These are phyloP conservation scores for Vigna angularis DNA, from an alignment of 306 rosid genomes.

Conservation along the genomic window DNA sequence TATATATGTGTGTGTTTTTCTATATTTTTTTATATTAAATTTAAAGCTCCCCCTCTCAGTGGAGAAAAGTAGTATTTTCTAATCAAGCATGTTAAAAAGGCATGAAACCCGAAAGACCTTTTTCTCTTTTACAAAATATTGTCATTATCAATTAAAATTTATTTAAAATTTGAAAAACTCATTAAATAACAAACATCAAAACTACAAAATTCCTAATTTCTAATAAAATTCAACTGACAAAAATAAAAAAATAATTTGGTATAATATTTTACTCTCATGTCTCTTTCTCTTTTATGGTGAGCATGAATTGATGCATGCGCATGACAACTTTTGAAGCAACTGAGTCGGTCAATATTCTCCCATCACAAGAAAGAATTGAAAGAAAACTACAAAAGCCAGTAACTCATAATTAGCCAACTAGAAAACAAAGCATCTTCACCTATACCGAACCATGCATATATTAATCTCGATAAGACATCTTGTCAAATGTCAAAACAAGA, in stretches of 20 bases:
- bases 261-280: not conserved
- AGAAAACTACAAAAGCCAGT: not conserved
- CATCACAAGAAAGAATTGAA: not conserved
- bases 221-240: not conserved
- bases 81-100: too few species aligned
- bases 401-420: not conserved
- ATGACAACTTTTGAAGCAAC: not conserved
- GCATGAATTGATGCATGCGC: not conserved
- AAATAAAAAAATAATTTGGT: not conserved
- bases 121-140: too few species aligned
- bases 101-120: too few species aligned
- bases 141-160: too few species aligned
- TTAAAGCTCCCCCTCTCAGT: too few species aligned
- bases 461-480: not conserved
- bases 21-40: too few species aligned
- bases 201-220: not conserved
- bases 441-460: not conserved
- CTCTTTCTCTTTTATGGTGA: not conserved
- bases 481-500: constrained; percentile 20
- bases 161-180: not conserved
- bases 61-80: too few species aligned
- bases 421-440: not conserved
- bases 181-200: not conserved
- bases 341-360: not conserved
- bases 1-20: too few species aligned